Base-by-base conservation (phyloP, 139 green algal species). In the Chlorella sp. region DNA sequence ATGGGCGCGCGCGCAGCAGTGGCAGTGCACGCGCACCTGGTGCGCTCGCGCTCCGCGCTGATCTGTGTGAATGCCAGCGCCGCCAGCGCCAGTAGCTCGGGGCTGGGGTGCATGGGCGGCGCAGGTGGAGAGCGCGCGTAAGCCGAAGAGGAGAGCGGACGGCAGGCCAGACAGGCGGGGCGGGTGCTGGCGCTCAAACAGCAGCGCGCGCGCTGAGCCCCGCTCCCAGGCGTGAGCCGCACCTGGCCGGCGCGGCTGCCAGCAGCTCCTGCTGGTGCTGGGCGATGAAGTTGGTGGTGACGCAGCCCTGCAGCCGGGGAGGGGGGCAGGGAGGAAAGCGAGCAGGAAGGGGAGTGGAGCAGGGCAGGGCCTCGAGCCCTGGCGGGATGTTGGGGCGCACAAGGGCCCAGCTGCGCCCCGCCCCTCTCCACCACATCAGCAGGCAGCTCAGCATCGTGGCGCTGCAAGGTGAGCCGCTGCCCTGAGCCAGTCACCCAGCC, bases 281-380 rank as follows among this genome's bases (percentile, higher is more conserved):
- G 21, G 73, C 21, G 55, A 87, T 86, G 77, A 88, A 88, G 36
- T 68, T 66, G 17, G 84, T 90, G 61, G 84, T 72, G 31, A 89
- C 77, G 5, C 45, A 67, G 31, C 73, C 78, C 81, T 73, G 74
- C 43, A 38, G n/a, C 45, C 19, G 38, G 27, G 19, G 14, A 64
- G 56, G 17, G n/a, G n/a, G 25, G 56, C 56, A 33, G 56, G 56
- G 2, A 35, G 19, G 25, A 36, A 12, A 64, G 56, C 56, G n/a
- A 2, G 56, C 29, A 23, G 19, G 56, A 74, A 36, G 48, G 48
- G 48, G 48, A 21, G 48, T n/a, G 48, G 48, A n/a, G n/a, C n/a
- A n/a, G n/a, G n/a, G n/a, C n/a, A n/a, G n/a, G n/a, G n/a, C n/a
- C n/a, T n/a, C n/a, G n/a, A n/a, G n/a, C n/a, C n/a, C n/a, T n/a